phyloP scores from a whole-genome alignment of 257 asterid genomes.

The Solanum chaucha region DNA sequence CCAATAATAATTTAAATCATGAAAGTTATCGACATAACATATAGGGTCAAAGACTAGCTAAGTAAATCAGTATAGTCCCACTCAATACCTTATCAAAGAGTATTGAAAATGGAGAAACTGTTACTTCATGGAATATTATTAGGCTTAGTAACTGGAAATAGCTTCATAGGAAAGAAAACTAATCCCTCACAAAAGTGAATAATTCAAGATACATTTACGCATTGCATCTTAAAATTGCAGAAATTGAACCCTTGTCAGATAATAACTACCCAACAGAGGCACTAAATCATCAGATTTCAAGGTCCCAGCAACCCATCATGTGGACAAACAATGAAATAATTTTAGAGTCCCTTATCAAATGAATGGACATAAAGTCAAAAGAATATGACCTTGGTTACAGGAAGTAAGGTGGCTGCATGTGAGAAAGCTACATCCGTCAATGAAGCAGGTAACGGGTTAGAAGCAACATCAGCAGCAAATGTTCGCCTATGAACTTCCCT shows the following conservation, averaged over 20 bases:
- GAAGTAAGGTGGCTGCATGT: conserved; percentile 95
- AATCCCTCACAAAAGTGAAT: not conserved
- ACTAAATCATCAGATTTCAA: not conserved
- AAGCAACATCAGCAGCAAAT: conserved; percentile 86
- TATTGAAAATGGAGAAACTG: not conserved
- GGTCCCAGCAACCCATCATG: not conserved
- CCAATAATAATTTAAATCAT: not conserved
- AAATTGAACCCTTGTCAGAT: not conserved
- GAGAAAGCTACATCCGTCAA: conserved; percentile 99
- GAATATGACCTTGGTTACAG: conserved; percentile 77
- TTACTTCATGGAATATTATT: not conserved
- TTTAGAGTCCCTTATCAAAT: not conserved
- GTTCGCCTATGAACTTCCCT: conserved; percentile 96
- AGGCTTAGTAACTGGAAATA: not conserved
- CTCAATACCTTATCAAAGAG: not conserved
- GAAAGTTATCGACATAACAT: not conserved
- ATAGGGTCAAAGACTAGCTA: not conserved
- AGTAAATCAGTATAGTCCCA: not conserved
- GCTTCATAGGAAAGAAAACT: not conserved
- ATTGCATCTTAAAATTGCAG: not conserved
- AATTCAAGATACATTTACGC: not conserved
- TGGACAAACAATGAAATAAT: not conserved
- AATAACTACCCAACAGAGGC: not conserved
- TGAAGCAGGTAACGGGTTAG: conserved; percentile 91
- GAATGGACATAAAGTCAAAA: not conserved